Base-by-base conservation (phyloP, 2,329 filamentous ascomycete genomes). In the Rosellinia necatrix region DNA sequence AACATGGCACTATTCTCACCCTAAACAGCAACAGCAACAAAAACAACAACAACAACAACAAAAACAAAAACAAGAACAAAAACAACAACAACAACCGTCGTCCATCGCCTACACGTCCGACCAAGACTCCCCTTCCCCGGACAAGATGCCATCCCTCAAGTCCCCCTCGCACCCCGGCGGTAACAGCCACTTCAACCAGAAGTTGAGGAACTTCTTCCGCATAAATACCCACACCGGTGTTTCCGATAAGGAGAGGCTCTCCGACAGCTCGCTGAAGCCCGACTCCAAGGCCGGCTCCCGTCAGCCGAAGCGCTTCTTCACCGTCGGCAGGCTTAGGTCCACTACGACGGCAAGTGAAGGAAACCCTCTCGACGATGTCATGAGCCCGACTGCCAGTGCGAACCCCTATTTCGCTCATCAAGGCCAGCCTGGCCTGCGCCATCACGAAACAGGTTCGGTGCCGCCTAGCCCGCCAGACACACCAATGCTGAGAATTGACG, bases 401-500 rank as follows among this genome's bases (percentile, higher is more conserved):
- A 99, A 99, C 72, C 94, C 94, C 15, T 99, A 99, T 76, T 99
- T 97, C 74, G 90, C 87, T 64, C 94, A 97, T 72, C 94, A 99
- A 76, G 94, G 94, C 54, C 92, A 92, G 66, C 94, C 94, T 3
- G 90, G 91, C 62, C 80, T 97, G 67, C 88, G 93, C 70, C 94
- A 99, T 77, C 92, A 96, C 77, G 96, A 97, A 73, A 91, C 94
- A 65, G 90, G 88, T 69, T 97, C 92, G 62, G 90, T 96, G 30
- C 92, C 94, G 12, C 91, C 92, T 10, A 96, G 92, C 59, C 93
- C 94, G 25, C 91, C 93, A 40, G 92, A 96, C 72, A 96, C 92
- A 1, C 92, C 93, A 17, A 85, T 85, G 59, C 79, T 93, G 64
- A 90, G 89, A 75, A 80, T 89, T 52, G 84, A 90, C 47, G 86